Evolutionary conservation across 768 basidiomycete species (phyloP), one percentile per base, ranked within the genome.

Genomic region (Boletus subparvulus): DNA sequence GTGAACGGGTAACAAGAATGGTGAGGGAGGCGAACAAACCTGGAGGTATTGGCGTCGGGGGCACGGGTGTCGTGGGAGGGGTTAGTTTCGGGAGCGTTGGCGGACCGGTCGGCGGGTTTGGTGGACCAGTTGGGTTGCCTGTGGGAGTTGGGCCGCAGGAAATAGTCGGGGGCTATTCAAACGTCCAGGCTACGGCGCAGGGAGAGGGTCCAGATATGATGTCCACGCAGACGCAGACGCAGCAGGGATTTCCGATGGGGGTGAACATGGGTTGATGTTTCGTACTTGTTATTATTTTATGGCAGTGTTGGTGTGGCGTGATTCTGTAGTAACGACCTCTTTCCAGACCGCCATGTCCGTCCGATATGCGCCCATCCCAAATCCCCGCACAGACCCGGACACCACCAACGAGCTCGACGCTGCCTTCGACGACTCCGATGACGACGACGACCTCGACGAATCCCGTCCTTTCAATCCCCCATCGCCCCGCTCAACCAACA

Each of bases 351-450:
- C 53, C 60, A 80, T 79, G 80, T 72, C 85, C 63, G 79, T 77
- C 61, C 82, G 83, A 62, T 91, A 91, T 79, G 83, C 84, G 2
- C 83, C 88, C 56, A 73, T 90, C 44, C 84, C 86, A 12, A 85
- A 81, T 61, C 78, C 81, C 21, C 76, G 75, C 63, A 73, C 77
- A 17, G 81, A 82, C 67, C 74, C 72, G 45, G 74, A 78, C 52
- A 69, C 76, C 10, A 74, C 77, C 46, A 69, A 79, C 56, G 87
- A 93, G 76, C 85, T 94, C 82, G 88, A 94, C 67, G 91, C 91
- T 24, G 92, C 93, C 2, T 94, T 94, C 62, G 86, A 87, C 69
- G 88, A 90, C 62, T 81, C 84, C 5, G 90, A 91, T 53, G 86
- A 86, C 58, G 85, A 88, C 55, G 76, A 78, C 55, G 76, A 76